phyloP scores from a whole-genome alignment of 805 yeast genomes.

The Monosporozyma yasuniensis region DNA sequence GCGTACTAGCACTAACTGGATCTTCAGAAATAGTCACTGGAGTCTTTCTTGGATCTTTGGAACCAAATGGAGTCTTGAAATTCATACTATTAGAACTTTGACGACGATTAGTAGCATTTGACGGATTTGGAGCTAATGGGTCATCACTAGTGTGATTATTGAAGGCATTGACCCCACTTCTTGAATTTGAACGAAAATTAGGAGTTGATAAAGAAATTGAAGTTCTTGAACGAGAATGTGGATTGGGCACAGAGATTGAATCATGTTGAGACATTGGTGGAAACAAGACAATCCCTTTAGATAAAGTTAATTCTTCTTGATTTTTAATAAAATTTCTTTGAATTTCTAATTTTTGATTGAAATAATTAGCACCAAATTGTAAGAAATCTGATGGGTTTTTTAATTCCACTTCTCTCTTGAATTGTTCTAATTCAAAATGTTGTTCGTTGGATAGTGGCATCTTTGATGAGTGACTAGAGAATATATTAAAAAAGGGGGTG shows the following conservation, averaged over 20 bases:
- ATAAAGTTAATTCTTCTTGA: slow-evolving; percentile 32
- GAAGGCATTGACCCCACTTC: slow-evolving; percentile 29
- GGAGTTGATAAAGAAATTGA: slow-evolving; percentile 30
- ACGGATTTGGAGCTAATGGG: neutral
- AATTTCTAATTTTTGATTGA: slow-evolving; percentile 50
- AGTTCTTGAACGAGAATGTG: slow-evolving; percentile 32
- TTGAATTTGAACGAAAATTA: slow-evolving; percentile 55
- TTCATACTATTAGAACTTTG: neutral
- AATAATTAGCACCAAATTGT: slow-evolving; percentile 70
- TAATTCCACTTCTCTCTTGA: slow-evolving; percentile 47
- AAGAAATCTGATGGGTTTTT: slow-evolving; percentile 59
- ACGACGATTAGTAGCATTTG: neutral
- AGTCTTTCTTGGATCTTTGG: neutral
- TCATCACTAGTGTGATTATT: neutral
- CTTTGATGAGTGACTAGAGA: neutral
- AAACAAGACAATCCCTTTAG: slow-evolving; percentile 43
- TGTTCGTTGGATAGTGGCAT: slow-evolving; percentile 12
- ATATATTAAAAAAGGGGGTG: neutral
- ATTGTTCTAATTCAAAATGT: slow-evolving; percentile 46
- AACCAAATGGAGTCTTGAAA: neutral
- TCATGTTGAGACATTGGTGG: slow-evolving; percentile 11
- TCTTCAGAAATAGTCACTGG: neutral
- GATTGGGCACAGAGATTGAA: slow-evolving; percentile 19
- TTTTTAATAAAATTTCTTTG: slow-evolving; percentile 31
- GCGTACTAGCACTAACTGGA: neutral